A percentile compares a stretch with the other conserved stretches of the same genome.
These are phyloP conservation scores for Ligustrum vulgare DNA, from an alignment of 257 asterid species.

Conservation along the genomic window DNA sequence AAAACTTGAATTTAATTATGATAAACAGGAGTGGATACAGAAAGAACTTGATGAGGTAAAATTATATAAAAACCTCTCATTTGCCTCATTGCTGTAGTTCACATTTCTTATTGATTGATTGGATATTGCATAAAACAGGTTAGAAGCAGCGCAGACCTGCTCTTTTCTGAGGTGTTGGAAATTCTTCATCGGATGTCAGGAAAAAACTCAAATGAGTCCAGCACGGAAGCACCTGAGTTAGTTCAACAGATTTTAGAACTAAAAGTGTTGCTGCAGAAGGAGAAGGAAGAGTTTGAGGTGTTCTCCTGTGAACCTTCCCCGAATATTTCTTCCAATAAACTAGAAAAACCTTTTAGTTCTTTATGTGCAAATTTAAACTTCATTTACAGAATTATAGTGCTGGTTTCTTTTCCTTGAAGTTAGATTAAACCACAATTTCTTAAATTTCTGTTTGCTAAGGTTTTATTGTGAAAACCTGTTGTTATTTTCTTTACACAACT, in stretches of 20 bases:
- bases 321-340: neutral
- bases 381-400: neutral
- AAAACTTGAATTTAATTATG: conserved; percentile 64
- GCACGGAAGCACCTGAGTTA: conserved; percentile 37
- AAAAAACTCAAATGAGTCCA: conserved; percentile 30
- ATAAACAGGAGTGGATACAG: conserved; percentile 66
- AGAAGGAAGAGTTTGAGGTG: conserved; percentile 74
- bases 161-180: conserved; percentile 59
- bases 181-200: conserved; percentile 49
- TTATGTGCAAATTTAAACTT: neutral
- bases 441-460: neutral
- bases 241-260: conserved; percentile 50
- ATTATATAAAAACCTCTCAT: conserved; percentile 9
- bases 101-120: conserved; percentile 25
- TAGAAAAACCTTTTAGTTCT: neutral
- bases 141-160: conserved; percentile 40
- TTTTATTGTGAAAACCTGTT: no score
- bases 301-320: neutral
- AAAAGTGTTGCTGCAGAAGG: conserved; percentile 55
- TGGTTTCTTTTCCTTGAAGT: neutral
- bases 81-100: conserved; percentile 20
- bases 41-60: conserved; percentile 68
- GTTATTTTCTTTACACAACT: neutral
- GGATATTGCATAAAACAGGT: conserved; percentile 41
- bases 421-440: neutral